phyloP scores from a whole-genome alignment of 148 eudicot genomes.

The Rhododendron ovatum region DNA sequence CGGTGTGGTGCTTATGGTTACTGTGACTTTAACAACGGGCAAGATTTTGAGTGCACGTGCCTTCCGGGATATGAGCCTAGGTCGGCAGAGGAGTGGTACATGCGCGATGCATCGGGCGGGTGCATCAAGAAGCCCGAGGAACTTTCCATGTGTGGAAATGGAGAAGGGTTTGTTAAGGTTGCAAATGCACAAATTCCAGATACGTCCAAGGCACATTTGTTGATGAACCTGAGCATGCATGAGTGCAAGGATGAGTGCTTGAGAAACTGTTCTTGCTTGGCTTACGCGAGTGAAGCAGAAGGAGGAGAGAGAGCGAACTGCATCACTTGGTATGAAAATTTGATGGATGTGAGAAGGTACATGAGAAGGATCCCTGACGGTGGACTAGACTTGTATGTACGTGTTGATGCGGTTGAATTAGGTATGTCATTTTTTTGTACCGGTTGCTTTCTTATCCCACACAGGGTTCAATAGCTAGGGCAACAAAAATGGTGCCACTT shows the following conservation, averaged over 20 bases:
- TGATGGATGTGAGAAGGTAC: not conserved
- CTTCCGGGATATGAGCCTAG: too few species aligned
- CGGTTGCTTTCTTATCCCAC: too few species aligned
- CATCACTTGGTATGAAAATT: not conserved
- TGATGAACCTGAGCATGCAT: not conserved
- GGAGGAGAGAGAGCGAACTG: not conserved
- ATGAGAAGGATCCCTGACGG: not conserved
- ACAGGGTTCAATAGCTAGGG: too few species aligned
- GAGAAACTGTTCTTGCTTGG: not conserved
- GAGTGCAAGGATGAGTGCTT: not conserved
- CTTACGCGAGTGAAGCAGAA: not conserved
- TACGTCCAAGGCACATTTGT: constrained; percentile 2
- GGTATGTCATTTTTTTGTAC: not conserved
- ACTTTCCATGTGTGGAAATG: constrained; percentile 29
- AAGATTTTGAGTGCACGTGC: too few species aligned
- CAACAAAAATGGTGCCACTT: too few species aligned
- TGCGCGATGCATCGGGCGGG: constrained; percentile 39
- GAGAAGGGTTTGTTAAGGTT: constrained; percentile 46
- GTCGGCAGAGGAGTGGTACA: too few species aligned
- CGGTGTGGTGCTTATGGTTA: too few species aligned
- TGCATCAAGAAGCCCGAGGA: constrained; percentile 27
- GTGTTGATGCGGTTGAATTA: not conserved
- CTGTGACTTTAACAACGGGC: too few species aligned
- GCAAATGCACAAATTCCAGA: constrained; percentile 53
- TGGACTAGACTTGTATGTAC: not conserved